Conservation (phyloP, 176 grass and related monocot species). For the Zoysia pacifica region DNA sequence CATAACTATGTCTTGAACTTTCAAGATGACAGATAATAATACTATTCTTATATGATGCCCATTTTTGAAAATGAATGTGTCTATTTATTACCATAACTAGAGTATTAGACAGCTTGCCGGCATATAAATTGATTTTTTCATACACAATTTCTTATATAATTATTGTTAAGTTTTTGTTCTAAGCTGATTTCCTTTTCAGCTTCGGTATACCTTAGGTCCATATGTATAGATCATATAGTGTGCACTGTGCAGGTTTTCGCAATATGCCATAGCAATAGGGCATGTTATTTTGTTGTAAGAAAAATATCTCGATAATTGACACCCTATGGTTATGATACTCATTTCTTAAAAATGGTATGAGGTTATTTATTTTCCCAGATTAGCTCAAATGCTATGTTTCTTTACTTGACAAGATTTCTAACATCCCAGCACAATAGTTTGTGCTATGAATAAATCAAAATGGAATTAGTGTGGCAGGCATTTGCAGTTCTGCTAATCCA, state of each 20-base stretch:
- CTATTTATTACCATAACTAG: slow-evolving; percentile 9
- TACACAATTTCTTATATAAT: neutral
- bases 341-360: slow-evolving; percentile 10
- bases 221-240: neutral
- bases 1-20: slow-evolving; percentile 22
- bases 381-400: neutral
- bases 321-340: neutral
- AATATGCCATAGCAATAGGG: no score
- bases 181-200: slow-evolving; percentile 16
- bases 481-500: slow-evolving; percentile 22
- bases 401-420: slow-evolving; percentile 12
- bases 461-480: neutral
- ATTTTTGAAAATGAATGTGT: slow-evolving; percentile 7
- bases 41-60: neutral
- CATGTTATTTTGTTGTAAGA: slow-evolving; percentile 8
- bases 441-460: neutral
- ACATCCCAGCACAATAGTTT: neutral
- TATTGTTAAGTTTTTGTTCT: neutral
- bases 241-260: neutral
- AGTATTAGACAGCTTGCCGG: neutral
- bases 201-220: neutral
- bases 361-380: neutral
- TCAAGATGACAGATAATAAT: slow-evolving; percentile 24
- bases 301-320: slow-evolving; percentile 15
- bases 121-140: slow-evolving; percentile 21